Evolutionary conservation across 257 asterid species (phyloP), one percentile per base, ranked within the genome.

Genomic region (Solanum etuberosum): DNA sequence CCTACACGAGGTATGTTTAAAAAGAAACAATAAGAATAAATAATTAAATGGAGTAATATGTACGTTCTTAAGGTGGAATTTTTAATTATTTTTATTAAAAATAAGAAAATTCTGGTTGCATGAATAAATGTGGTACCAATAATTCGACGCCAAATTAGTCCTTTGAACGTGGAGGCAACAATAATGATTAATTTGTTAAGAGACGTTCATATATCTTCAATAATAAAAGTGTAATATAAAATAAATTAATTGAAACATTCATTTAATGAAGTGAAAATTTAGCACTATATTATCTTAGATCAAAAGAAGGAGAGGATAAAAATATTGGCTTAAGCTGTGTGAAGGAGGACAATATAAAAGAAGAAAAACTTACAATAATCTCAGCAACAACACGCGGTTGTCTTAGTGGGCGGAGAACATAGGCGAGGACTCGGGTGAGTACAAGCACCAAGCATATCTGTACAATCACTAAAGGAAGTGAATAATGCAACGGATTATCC

Each of bases 351-450:
- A 61, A n/a, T 4, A 0, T 2, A 4, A 40, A 5, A 43, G 1
- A 78, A 9, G 1, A 78, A 27, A 27, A 5, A 27, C 84, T 78
- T 43, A 78, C 84, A 16, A 78, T 78, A 43, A 78, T 78, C 18
- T 78, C 84, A 43, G 84, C 84, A 78, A 78, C 15, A 29, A 78
- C 84, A 43, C 84, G 84, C 10, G 84, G 84, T 78, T 78, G 84
- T 78, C 84, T 78, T 5, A 78, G 29, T 43, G 84, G 84, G 3
- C 84, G 84, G 40, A 78, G 84, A 27, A 78, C 3, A 78, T 43
- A 78, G 5, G 84, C 84, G 9, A 43, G 65, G 18, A 43, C 18
- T 27, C 84, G 84, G 5, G 84, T 78, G 16, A 78, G 65, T 3
- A 78, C 65, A 78, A 78, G 84, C 40, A 78, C 84, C 65, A 78